Conservation (phyloP, 805 yeast species). For the Candida pseudoglaebosa region DNA sequence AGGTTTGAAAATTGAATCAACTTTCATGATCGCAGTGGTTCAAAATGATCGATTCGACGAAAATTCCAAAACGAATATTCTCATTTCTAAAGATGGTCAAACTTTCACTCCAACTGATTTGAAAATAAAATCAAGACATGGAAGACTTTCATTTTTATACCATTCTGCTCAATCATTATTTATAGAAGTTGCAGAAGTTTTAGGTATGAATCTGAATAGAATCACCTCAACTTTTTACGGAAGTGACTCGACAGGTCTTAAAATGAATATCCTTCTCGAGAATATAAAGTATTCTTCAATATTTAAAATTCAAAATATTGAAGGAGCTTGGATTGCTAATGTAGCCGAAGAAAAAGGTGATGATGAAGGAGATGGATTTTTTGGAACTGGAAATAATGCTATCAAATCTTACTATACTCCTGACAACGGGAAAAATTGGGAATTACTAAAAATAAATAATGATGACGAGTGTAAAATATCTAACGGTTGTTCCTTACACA, state of each 20-base stretch:
- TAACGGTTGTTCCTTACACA: conserved; percentile 48
- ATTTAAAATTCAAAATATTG: conserved; percentile 47
- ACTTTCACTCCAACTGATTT: conserved; percentile 38
- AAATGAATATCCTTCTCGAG: conserved; percentile 42
- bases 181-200: conserved; percentile 20
- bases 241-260: conserved; percentile 59
- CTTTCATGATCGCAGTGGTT: conserved; percentile 38
- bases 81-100: conserved; percentile 45
- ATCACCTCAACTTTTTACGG: conserved; percentile 34
- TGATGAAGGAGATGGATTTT: conserved; percentile 18
- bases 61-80: conserved; percentile 35
- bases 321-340: conserved; percentile 61
- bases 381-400: conserved; percentile 17
- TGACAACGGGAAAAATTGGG: conserved; percentile 56
- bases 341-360: conserved; percentile 17
- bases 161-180: conserved; percentile 34
- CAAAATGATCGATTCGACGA: conserved; percentile 40
- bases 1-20: conserved; percentile 33
- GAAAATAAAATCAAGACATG: conserved; percentile 31
- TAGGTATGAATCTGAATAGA: not conserved
- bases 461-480: conserved; percentile 41
- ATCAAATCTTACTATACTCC: conserved; percentile 39
- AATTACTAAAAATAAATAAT: conserved; percentile 40
- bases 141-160: conserved; percentile 36
- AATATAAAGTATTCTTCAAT: conserved; percentile 40